phyloP scores from a whole-genome alignment of 2,329 filamentous ascomycete species.

The Diaporthe batatas region DNA sequence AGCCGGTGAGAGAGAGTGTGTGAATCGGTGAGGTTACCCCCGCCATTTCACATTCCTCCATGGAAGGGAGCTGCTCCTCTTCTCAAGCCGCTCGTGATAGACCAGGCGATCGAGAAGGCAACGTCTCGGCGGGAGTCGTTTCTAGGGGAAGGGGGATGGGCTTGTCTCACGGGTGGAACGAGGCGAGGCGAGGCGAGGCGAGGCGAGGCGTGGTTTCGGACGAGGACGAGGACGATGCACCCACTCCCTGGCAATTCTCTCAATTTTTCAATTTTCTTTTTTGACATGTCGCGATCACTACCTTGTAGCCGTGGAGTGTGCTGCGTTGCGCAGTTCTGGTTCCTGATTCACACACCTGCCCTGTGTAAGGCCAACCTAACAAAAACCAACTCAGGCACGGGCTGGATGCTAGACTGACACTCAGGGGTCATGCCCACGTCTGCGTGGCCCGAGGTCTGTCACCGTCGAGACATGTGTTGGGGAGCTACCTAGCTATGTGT shows the following conservation, averaged over 20 bases:
- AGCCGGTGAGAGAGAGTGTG: too few species aligned
- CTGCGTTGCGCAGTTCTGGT: slow-evolving; percentile 3
- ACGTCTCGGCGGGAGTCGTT: slow-evolving; percentile 6
- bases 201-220: slow-evolving; percentile 7
- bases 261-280: too few species aligned
- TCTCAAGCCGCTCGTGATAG: not conserved
- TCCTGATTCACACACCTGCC: slow-evolving; percentile 17
- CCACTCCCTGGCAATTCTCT: not conserved
- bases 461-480: not conserved
- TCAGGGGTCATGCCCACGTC: not conserved
- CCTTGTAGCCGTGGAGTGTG: not conserved
- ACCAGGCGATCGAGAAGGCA: slow-evolving; percentile 17
- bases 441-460: not conserved
- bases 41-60: too few species aligned
- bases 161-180: slow-evolving; percentile 23
- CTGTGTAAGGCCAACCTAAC: not conserved
- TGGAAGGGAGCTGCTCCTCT: not conserved
- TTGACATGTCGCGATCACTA: not conserved
- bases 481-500: not conserved
- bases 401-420: not conserved
- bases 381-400: not conserved
- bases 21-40: too few species aligned
- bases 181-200: not conserved
- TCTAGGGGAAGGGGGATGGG: not conserved
- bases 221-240: not conserved